Evolutionary conservation across 495 filamentous ascomycete genomes (phyloP), one percentile per base, ranked within the genome.

Genomic region (Aspergillus funiculosus): DNA sequence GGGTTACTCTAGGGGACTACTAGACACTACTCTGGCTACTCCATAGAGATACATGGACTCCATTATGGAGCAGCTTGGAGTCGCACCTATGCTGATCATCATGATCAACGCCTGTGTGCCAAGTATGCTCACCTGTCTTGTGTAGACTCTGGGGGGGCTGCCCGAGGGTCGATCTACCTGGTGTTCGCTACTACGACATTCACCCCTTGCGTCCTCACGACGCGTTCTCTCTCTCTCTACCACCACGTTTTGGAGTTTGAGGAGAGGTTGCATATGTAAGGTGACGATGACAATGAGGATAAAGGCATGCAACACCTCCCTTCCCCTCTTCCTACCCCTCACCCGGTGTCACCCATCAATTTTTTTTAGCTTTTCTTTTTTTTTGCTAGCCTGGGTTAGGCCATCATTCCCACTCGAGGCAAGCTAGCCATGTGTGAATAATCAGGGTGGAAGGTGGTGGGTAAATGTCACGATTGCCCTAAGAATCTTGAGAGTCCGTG

Each of bases 221-320:
- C 17, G 22, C 27, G 17, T 27, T 26, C 36, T 15, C 35, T 27
- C 38, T 27, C 30, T 35, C 38, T 4, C 39, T n/a, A n/a, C n/a
- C n/a, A n/a, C 50, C 50, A 52, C 50, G 50, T 48, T 52, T 47
- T 48, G 14, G 20, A 27, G 6, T 17, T 31, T 30, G 22, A 30
- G 25, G 27, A 25, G 31, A 9, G 27, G 11, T 13, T 26, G 36
- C 41, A 51, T 32, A 26, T 50, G 48, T 39, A 44, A 14, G 26
- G 14, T 39, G 35, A 51, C 35, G 18, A 26, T 43, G 46, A 43
- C 30, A 38, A 38, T 25, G 20, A 26, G 15, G 28, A 8, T 37
- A 10, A 25, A 35, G 17, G 45, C 37, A 19, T 13, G 19, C 36
- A 21, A 29, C 21, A 19, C n/a, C 22, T 14, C 21, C 11, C 36